phyloP scores from a whole-genome alignment of 352 stramenopile genomes.

The Pythium periplocum region DNA sequence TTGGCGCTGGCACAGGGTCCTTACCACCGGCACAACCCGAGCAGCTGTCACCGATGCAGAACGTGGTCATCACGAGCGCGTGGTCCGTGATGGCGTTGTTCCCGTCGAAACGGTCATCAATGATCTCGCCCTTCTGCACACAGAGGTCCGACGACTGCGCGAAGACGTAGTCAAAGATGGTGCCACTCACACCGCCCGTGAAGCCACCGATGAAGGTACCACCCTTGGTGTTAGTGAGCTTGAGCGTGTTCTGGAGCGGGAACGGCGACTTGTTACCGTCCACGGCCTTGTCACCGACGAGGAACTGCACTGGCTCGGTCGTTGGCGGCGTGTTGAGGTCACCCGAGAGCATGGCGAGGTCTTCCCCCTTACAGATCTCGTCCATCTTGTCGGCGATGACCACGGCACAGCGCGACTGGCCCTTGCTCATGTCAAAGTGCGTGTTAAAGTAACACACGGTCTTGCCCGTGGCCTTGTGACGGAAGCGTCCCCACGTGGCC shows the following conservation, averaged over 20 bases:
- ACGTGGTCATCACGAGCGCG: conserved; percentile 12
- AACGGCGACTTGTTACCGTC: conserved; percentile 6
- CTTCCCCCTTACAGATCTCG: conserved; percentile 9
- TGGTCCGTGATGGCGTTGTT: conserved; percentile 14
- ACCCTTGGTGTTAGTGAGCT: conserved; percentile 2
- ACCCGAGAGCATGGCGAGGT: conserved; percentile 15
- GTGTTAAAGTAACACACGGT: conserved; percentile 22
- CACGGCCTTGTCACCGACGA: conserved; percentile 3
- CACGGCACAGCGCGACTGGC: conserved; percentile 5
- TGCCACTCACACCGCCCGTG: conserved; percentile 5
- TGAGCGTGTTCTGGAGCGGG: conserved; percentile 10
- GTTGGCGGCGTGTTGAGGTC: conserved; percentile 13
- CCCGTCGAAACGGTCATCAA: conserved; percentile 13
- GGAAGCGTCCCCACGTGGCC: conserved; percentile 16
- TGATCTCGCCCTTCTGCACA: conserved; percentile 10
- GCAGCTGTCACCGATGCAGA: conserved; percentile 11
- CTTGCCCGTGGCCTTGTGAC: conserved; percentile 3
- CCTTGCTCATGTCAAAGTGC: conserved; percentile 17
- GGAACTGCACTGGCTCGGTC: conserved; percentile 3
- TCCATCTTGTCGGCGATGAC: conserved; percentile 14
- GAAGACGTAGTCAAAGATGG: conserved; percentile 16
- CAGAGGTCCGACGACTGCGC: conserved; percentile 7
- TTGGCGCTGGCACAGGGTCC: too few species aligned
- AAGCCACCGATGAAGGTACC: conserved; percentile 21
- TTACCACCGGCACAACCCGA: not conserved